Conservation (phyloP, 2,329 filamentous ascomycete species). For the Ophiostoma ulmi region DNA sequence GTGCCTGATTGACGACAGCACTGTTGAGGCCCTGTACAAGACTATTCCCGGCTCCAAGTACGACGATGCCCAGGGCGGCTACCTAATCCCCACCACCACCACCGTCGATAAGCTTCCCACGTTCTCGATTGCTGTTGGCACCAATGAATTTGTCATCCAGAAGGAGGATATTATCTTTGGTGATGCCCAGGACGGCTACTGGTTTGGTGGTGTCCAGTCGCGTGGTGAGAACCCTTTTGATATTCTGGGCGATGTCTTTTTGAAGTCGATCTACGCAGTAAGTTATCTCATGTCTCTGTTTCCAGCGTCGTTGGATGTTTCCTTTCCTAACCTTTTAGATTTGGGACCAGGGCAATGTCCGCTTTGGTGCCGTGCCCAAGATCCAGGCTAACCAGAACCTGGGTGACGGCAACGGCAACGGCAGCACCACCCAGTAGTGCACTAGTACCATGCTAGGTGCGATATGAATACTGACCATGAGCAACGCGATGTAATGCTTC, state of each 20-base stretch:
- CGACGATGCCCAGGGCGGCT: constrained; percentile 55
- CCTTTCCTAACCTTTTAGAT: constrained; percentile 38
- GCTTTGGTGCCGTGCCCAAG: constrained; percentile 56
- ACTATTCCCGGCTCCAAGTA: constrained; percentile 58
- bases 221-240: constrained; percentile 55
- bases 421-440: not conserved
- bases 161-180: constrained; percentile 60
- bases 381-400: constrained; percentile 39
- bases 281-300: constrained; percentile 30
- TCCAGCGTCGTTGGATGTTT: too few species aligned
- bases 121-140: constrained; percentile 59
- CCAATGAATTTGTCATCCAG: constrained; percentile 54
- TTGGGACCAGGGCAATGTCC: constrained; percentile 57
- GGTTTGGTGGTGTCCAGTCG: constrained; percentile 62
- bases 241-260: constrained; percentile 58
- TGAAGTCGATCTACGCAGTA: constrained; percentile 61
- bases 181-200: constrained; percentile 48
- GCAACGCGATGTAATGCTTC: not conserved
- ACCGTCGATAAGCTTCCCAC: constrained; percentile 51
- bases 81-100: constrained; percentile 54
- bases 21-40: constrained; percentile 58
- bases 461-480: not conserved
- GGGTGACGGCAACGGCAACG: constrained; percentile 20
- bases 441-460: not conserved
- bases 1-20: constrained; percentile 56